Conservation (phyloP, 75 land plant species). For the Cryptomeria japonica region DNA sequence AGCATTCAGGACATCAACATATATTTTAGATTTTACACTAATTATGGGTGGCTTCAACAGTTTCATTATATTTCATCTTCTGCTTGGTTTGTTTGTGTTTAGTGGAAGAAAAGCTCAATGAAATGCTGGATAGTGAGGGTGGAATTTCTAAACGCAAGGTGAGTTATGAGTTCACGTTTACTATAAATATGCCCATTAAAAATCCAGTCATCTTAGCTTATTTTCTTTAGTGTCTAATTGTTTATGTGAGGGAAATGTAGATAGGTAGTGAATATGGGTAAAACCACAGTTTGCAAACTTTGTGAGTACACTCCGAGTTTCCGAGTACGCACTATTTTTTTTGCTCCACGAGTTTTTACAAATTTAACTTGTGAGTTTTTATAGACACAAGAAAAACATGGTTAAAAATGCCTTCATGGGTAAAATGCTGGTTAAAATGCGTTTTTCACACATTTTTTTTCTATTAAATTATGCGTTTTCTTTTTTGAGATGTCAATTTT, state of each 20-base stretch:
- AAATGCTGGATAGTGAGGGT: conserved; percentile 71
- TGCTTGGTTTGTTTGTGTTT: conserved; percentile 13
- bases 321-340: too few relatives aligned
- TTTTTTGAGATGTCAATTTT: too few relatives aligned
- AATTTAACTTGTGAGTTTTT: too few relatives aligned
- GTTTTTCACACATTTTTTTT: too few relatives aligned
- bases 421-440: too few relatives aligned
- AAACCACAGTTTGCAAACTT: too few relatives aligned
- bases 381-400: too few relatives aligned
- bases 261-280: background rate
- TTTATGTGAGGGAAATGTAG: background rate
- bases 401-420: too few relatives aligned
- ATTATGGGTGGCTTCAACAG: background rate
- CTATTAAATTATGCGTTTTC: too few relatives aligned
- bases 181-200: background rate
- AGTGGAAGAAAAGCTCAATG: conserved; percentile 84
- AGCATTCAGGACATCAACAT: background rate
- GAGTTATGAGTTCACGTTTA: background rate
- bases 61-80: background rate
- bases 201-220: background rate
- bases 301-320: too few relatives aligned
- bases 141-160: conserved; percentile 78
- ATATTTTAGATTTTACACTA: background rate
- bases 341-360: too few relatives aligned
- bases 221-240: background rate